Evolutionary conservation across 306 rosid genomes (phyloP), one percentile per base, ranked within the genome.

Genomic region (Delonix regia): DNA sequence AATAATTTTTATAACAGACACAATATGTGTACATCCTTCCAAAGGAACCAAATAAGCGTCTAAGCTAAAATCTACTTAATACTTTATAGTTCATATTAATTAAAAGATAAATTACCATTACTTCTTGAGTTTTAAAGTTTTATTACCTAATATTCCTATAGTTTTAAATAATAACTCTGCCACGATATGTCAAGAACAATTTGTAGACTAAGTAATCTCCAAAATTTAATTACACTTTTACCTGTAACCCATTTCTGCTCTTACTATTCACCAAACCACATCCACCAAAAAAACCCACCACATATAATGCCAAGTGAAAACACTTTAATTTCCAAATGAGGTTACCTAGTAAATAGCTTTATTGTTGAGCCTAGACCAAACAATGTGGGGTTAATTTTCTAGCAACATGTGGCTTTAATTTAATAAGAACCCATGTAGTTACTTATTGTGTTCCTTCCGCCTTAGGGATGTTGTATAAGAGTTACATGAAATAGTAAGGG

Each of bases 341-440:
- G 62, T 22, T 56, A 53, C 30, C 14, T 11, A 10, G 33, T 21
- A 22, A 22, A 56, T 56, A 56, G 95, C 22, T 82, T 88, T 5
- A 94, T 85, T 42, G 88, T 84, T 56, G 92, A 78, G n/a, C 86
- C 90, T 0, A 94, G 83, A 30, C 84, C 76, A 30, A 80, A 73
- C 88, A 89, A 83, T 90, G 98, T 89, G 3, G 98, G 88, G 67
- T 84, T 92, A 7, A 94, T 70, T 80, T 86, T 85, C 25, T 92
- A 71, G 79, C 98, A 92, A 19, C 98, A 97, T 1, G 75, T 92
- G 97, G 27, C 97, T 97, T 10, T 3, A 56, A 56, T 76, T 87
- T 94, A 53, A 94, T 93, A 57, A 94, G 94, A 74, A 90, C 97
- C 98, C 97, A 94, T 2, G 97, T 94, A 94, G 92, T 63, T 90